These are phyloP conservation scores for Fusarium sp. DNA, from an alignment of 2,329 filamentous ascomycete genomes.

Conservation along the genomic window DNA sequence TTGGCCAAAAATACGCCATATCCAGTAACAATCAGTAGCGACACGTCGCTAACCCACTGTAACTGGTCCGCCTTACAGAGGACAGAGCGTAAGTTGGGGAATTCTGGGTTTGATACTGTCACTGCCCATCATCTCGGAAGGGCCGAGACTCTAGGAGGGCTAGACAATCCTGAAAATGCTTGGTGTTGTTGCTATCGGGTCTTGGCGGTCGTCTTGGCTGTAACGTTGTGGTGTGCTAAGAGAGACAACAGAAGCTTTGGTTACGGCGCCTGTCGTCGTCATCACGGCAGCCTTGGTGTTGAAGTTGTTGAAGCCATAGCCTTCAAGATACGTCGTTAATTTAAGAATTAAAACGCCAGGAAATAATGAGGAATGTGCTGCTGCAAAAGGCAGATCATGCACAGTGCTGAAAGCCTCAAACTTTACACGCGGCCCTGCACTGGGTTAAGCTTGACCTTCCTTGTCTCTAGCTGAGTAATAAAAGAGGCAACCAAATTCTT, in stretches of 20 bases:
- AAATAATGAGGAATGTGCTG: not conserved
- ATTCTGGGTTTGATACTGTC: not conserved
- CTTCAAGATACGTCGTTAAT: not conserved
- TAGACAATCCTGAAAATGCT: conserved; percentile 11
- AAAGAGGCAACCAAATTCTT: conserved; percentile 15
- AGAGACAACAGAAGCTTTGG: conserved; percentile 6
- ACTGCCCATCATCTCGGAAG: conserved; percentile 30
- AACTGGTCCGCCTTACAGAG: conserved; percentile 38
- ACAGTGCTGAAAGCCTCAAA: not conserved
- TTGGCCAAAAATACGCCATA: not conserved
- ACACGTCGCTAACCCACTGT: conserved; percentile 29
- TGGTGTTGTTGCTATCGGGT: conserved; percentile 24
- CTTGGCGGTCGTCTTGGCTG: conserved; percentile 38
- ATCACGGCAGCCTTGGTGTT: not conserved
- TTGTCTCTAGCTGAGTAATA: not conserved
- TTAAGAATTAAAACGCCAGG: conserved; percentile 15
- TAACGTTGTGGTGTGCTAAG: conserved; percentile 13
- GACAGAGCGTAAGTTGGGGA: not conserved
- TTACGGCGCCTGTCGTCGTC: conserved; percentile 15
- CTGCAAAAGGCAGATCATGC: not conserved
- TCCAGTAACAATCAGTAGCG: conserved; percentile 30
- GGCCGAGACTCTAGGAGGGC: conserved; percentile 22
- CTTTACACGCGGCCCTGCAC: not conserved
- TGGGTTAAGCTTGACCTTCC: not conserved
- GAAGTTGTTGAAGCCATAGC: not conserved